Conservation (phyloP, 495 filamentous ascomycete species). For the Aspergillus bertholletiae region DNA sequence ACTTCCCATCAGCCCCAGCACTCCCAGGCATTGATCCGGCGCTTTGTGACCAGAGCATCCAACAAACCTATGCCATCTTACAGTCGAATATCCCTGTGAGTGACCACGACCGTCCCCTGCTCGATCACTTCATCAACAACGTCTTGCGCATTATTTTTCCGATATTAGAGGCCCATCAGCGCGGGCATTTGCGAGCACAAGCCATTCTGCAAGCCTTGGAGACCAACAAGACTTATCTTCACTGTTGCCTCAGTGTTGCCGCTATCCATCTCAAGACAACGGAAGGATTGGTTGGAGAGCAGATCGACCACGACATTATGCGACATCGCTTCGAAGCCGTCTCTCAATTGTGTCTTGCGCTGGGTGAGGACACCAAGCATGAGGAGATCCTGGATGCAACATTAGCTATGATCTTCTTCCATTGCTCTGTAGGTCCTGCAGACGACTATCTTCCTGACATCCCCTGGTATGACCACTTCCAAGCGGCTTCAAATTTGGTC, state of each 20-base stretch:
- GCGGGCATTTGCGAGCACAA: constrained; percentile 69
- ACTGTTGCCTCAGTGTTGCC: constrained; percentile 93
- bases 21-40: constrained; percentile 50
- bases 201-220: constrained; percentile 82
- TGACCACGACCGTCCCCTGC: constrained; percentile 77
- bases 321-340: constrained; percentile 88
- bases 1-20: constrained; percentile 41
- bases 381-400: constrained; percentile 89
- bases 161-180: constrained; percentile 82
- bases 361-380: constrained; percentile 76
- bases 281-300: constrained; percentile 60
- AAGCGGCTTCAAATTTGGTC: constrained; percentile 79
- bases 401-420: constrained; percentile 96
- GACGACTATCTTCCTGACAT: constrained; percentile 90
- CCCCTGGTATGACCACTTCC: constrained; percentile 95
- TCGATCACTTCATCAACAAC: constrained; percentile 89
- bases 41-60: constrained; percentile 15
- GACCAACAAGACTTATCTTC: constrained; percentile 87
- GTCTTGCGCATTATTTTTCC: constrained; percentile 89
- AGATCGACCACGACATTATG: constrained; percentile 90
- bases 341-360: constrained; percentile 77
- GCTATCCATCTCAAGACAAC: constrained; percentile 93
- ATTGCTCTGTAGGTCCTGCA: constrained; percentile 82
- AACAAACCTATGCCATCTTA: constrained; percentile 34
- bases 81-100: constrained; percentile 80